Base-by-base conservation (phyloP, 164 flowering plant genomes). In the Hamamelis virginiana region DNA sequence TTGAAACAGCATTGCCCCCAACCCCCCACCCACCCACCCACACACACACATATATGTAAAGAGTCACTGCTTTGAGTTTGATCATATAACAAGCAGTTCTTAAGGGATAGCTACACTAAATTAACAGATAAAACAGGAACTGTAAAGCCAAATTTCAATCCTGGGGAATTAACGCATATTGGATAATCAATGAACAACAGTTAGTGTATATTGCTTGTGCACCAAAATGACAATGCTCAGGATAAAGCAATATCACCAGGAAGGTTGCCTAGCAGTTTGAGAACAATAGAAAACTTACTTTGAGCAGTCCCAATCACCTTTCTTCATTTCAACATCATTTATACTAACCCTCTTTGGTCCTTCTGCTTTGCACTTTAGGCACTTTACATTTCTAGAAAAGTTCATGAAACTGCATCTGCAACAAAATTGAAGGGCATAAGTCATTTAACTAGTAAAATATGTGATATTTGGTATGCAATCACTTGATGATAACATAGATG, bases 291-390 rank as follows among this genome's bases (percentile, higher is more conserved):
- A 6, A 65, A 80, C 86, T 83, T 81, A 92, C 98, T 79, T 58
- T 51, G 86, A 77, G 69, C 98, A 92, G 62, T 74, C 80, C 98
- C 96, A 92, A 69, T 92, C 98, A 51, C 98, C 98, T 76, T 80
- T 81, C 82, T 91, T 89, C 91, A 80, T 89, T 79, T 85, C 86
- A 55, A 71, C 62, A 9, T 75, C 79, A 62, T 62, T 72, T 55
- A 18, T 63, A 57, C 62, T 19, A 47, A 70, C 77, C 76, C 73
- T 84, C 75, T 78, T 81, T 10, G 94, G 92, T 16, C 85, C 89
- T 43, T 85, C 86, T 57, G 81, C 76, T 64, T 73, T 75, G 80
- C 98, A 92, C 72, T 86, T 66, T 13, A 80, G 74, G 72, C 98
- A 92, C 21, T 66, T 68, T 51, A 68, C 13, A 70, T 92, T 92